These are phyloP conservation scores for Saposhnikovia divaricata DNA, from an alignment of 129 eudicot species.

Conservation along the genomic window DNA sequence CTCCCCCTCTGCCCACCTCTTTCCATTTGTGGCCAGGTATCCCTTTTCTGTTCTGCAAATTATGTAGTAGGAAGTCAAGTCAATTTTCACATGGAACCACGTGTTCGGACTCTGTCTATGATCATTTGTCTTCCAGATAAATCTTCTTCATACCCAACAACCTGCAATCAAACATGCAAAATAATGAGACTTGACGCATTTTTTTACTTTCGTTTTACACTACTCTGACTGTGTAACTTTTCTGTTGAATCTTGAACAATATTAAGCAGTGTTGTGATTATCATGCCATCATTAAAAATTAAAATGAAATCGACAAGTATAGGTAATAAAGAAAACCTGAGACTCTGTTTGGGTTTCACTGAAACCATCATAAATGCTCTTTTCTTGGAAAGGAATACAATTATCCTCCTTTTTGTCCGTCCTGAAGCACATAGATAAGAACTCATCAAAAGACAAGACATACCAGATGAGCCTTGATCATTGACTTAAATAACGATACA, in stretches of 20 bases:
- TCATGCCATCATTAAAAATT: not conserved
- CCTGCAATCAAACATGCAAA: slow-evolving; percentile 33
- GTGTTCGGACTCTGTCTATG: slow-evolving; percentile 58
- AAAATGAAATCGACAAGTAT: not conserved
- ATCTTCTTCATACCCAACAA: slow-evolving; percentile 89
- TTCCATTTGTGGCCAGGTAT: not conserved
- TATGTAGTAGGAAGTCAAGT: not conserved
- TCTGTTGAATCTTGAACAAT: not conserved
- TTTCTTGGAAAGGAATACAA: slow-evolving; percentile 25
- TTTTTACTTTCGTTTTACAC: not conserved
- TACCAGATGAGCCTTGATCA: not conserved
- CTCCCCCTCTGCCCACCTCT: not conserved
- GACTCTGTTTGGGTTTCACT: slow-evolving; percentile 97
- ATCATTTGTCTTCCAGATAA: slow-evolving; percentile 87
- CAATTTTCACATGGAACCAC: not conserved
- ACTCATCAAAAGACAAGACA: slow-evolving; percentile 3
- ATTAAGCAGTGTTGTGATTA: not conserved
- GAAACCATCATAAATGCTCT: slow-evolving; percentile 52
- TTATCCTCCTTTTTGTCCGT: slow-evolving; percentile 41
- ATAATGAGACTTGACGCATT: not conserved
- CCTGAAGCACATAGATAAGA: slow-evolving; percentile 32
- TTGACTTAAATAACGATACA: not conserved
- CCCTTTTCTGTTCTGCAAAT: not conserved
- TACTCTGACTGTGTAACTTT: not conserved
- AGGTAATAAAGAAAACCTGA: slow-evolving; percentile 43